Evolutionary conservation across 129 eudicot genomes (phyloP).

Genomic region (Flaveria brownii): DNA sequence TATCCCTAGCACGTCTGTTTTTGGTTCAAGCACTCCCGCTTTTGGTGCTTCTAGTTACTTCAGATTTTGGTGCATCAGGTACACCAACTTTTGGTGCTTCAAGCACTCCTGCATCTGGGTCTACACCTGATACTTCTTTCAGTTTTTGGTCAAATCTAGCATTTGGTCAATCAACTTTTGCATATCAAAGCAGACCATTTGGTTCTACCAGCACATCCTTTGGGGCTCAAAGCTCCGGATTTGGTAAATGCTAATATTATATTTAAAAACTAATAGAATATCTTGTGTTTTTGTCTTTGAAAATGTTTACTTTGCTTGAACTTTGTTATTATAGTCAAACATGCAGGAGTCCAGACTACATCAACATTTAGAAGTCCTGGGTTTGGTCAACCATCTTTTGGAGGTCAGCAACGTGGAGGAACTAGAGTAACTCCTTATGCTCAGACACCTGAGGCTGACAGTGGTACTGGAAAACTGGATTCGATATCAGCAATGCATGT

Average conservation of each 20-base stretch:
- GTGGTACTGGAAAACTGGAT: conserved; percentile 64
- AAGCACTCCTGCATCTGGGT: conserved; percentile 48
- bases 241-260: conserved; percentile 49
- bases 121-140: conserved; percentile 54
- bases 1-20: too few species aligned
- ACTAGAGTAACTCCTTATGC: conserved; percentile 74
- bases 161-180: conserved; percentile 64
- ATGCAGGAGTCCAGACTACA: conserved; percentile 77
- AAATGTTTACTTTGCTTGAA: conserved; percentile 5
- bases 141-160: conserved; percentile 59
- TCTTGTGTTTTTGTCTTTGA: background rate
- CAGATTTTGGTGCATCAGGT: too few species aligned
- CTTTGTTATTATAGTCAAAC: background rate
- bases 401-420: conserved; percentile 63
- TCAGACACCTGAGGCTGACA: conserved; percentile 63
- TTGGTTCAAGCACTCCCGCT: conserved; percentile 35
- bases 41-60: conserved; percentile 49
- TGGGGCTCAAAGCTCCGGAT: conserved; percentile 68
- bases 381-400: conserved; percentile 26
- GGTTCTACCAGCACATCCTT: conserved; percentile 57
- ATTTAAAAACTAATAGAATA: conserved; percentile 12
- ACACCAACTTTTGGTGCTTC: conserved; percentile 58
- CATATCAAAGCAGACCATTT: conserved; percentile 72
- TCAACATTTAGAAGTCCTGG: conserved; percentile 60
- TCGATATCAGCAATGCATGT: conserved; percentile 90